Conservation (phyloP, 2,329 filamentous ascomycete genomes). For the Cercospora citrullina region DNA sequence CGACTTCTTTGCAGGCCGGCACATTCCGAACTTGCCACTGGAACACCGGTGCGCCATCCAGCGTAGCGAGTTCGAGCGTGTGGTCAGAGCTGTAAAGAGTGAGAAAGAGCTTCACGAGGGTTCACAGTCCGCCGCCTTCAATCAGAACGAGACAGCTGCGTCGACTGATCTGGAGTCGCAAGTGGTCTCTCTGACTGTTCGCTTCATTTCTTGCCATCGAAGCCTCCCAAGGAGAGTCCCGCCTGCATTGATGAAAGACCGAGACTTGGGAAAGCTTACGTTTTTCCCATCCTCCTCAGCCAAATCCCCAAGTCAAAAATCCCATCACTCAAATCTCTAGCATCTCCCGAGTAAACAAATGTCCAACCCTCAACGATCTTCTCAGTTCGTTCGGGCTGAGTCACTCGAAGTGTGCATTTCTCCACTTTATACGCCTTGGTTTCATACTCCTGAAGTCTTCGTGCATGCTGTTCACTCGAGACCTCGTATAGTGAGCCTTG, state of each 20-base stretch:
- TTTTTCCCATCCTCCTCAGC: slow-evolving; percentile 11
- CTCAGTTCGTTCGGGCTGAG: not conserved
- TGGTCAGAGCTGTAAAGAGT: too few species aligned
- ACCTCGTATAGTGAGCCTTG: not conserved
- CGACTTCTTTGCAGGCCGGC: not conserved
- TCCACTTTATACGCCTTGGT: not conserved
- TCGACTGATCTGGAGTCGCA: too few species aligned
- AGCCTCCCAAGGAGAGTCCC: not conserved
- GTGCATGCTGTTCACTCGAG: not conserved
- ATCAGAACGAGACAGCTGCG: too few species aligned
- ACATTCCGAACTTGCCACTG: too few species aligned
- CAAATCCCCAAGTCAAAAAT: slow-evolving; percentile 12
- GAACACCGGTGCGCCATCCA: too few species aligned
- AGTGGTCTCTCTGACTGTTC: not conserved
- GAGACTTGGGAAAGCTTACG: not conserved
- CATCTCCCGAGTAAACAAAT: slow-evolving; percentile 15
- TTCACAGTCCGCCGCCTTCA: too few species aligned
- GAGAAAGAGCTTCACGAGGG: too few species aligned
- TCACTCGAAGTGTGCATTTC: not conserved
- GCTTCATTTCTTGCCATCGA: not conserved
- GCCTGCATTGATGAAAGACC: not conserved
- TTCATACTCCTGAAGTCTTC: not conserved
- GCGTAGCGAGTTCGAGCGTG: too few species aligned
- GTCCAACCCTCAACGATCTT: slow-evolving; percentile 9
- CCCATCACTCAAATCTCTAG: slow-evolving; percentile 13